phyloP scores from a whole-genome alignment of 768 basidiomycete species.

The Tricholoma furcatifolium region DNA sequence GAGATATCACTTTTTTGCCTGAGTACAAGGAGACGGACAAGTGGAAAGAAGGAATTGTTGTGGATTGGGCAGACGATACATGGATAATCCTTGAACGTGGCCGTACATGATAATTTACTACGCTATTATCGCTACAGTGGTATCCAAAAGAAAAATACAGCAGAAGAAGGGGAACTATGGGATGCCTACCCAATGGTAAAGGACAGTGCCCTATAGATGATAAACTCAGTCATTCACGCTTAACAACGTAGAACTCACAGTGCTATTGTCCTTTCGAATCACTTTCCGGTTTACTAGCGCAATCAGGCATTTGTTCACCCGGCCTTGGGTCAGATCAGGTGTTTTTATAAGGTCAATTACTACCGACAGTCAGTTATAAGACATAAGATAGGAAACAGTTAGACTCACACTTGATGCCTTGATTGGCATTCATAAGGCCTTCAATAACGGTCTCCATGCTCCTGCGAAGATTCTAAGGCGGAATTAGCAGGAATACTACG shows the following conservation, averaged over 20 bases:
- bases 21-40: conserved; percentile 1
- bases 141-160: background rate
- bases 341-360: conserved; percentile 76
- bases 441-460: conserved; percentile 83
- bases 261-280: conserved; percentile 70
- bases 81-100: conserved; percentile 16
- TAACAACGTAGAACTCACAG: conserved; percentile 35
- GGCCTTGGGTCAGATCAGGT: conserved; percentile 84
- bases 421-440: conserved; percentile 64
- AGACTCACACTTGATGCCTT: conserved; percentile 62
- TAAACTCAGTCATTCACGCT: background rate
- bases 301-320: conserved; percentile 92
- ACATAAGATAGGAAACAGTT: background rate
- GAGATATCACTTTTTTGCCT: conserved; percentile 8
- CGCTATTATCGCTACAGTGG: background rate
- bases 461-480: conserved; percentile 60
- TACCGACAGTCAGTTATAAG: conserved; percentile 25
- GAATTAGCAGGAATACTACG: background rate
- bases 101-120: background rate
- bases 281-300: conserved; percentile 87
- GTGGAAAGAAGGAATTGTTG: conserved; percentile 12
- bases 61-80: conserved; percentile 10
- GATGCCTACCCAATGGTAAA: conserved; percentile 71
- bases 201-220: conserved; percentile 52
- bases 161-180: conserved; percentile 21